phyloP scores from a whole-genome alignment of 257 asterid species.

The Salvia rosmarinus region DNA sequence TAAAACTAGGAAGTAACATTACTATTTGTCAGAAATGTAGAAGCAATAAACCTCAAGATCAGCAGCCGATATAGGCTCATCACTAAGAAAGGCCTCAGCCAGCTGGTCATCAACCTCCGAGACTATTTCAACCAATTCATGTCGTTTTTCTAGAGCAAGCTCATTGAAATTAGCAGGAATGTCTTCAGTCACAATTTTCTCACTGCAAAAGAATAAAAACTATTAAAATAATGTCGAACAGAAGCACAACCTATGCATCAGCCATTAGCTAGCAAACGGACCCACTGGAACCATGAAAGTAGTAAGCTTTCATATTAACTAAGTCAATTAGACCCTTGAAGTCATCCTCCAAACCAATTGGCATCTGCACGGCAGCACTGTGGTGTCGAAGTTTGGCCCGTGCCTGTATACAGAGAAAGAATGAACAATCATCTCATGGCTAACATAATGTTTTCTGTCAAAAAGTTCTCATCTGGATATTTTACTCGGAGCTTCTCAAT shows the following conservation, averaged over 20 bases:
- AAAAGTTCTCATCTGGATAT: neutral
- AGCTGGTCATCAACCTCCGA: constrained; percentile 97
- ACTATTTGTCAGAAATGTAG: constrained; percentile 4
- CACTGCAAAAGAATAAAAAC: constrained; percentile 50
- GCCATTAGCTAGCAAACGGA: constrained; percentile 49
- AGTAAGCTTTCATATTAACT: constrained; percentile 76
- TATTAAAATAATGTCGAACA: constrained; percentile 20
- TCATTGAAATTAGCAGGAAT: constrained; percentile 77
- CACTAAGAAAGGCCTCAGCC: constrained; percentile 87
- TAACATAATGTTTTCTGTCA: constrained; percentile 21
- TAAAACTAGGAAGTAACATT: neutral
- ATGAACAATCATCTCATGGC: constrained; percentile 26
- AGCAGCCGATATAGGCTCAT: constrained; percentile 80
- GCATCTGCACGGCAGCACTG: constrained; percentile 94
- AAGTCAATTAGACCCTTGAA: constrained; percentile 93
- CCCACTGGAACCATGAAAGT: constrained; percentile 93
- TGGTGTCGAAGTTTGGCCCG: constrained; percentile 97
- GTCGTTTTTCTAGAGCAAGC: constrained; percentile 77
- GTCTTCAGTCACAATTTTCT: constrained; percentile 70
- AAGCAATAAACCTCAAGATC: constrained; percentile 74
- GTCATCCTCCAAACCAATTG: constrained; percentile 94
- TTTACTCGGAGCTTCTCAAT: constrained; percentile 11
- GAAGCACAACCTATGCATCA: constrained; percentile 21
- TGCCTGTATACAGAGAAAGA: constrained; percentile 56
- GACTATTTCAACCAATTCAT: constrained; percentile 81